Conservation (phyloP, 768 basidiomycete species). For the Asterophora parasitica region DNA sequence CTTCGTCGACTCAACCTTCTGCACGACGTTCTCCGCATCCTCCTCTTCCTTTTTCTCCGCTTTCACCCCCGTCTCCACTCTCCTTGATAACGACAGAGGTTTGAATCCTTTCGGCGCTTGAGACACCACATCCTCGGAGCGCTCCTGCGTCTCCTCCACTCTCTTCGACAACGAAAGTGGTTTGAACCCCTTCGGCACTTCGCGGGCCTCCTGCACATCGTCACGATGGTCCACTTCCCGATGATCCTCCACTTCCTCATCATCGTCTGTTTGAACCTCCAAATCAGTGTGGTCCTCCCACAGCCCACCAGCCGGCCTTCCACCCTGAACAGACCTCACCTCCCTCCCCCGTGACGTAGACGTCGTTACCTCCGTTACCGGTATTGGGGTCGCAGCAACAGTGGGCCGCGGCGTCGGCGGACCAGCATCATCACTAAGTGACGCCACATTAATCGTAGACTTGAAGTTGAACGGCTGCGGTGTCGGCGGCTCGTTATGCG, state of each 20-base stretch:
- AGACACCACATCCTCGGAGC: too few relatives aligned
- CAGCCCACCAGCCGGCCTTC: conserved; percentile 11
- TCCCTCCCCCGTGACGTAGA: conserved; percentile 1
- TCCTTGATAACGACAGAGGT: background rate
- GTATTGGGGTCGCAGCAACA: conserved; percentile 8
- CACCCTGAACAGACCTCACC: conserved; percentile 4
- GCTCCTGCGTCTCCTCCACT: too few relatives aligned
- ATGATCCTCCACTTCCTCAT: too few relatives aligned
- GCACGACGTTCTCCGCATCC: background rate
- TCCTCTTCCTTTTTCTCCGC: background rate
- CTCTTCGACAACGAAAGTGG: too few relatives aligned
- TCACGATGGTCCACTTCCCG: too few relatives aligned
- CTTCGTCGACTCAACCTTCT: background rate
- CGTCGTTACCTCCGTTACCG: background rate
- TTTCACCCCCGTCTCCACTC: background rate
- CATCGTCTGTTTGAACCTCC: background rate
- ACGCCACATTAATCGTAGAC: conserved; percentile 8
- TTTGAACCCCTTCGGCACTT: too few relatives aligned
- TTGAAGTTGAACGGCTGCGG: conserved; percentile 10
- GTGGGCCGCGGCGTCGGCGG: conserved; percentile 10
- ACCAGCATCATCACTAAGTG: conserved; percentile 3
- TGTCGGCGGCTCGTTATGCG: conserved; percentile 6
- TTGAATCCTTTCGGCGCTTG: background rate
- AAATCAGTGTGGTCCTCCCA: conserved; percentile 12
- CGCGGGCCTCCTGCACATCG: too few relatives aligned